Conservation (phyloP, 768 basidiomycete species). For the Myochromella boudieri region DNA sequence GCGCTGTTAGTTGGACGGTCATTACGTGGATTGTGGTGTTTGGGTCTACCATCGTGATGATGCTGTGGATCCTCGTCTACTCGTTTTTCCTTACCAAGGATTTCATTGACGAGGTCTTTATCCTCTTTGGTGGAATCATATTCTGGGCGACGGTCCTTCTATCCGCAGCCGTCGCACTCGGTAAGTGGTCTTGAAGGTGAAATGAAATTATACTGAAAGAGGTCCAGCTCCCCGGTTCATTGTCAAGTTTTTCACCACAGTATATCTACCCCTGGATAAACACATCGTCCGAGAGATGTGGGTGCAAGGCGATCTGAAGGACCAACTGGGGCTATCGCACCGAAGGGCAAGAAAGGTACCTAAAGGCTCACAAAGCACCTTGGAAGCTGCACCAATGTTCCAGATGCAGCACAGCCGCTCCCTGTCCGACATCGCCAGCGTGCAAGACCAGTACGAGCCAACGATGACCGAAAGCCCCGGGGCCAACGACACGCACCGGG, state of each 20-base stretch:
- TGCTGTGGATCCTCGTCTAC: conserved; percentile 87
- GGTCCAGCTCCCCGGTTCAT: conserved; percentile 76
- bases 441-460: conserved; percentile 48
- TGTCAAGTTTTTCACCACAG: conserved; percentile 65
- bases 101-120: conserved; percentile 69
- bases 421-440: conserved; percentile 54
- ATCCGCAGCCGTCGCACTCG: conserved; percentile 67
- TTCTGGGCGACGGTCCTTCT: conserved; percentile 86
- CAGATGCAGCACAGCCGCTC: conserved; percentile 62
- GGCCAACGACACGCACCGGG: conserved; percentile 35
- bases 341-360: conserved; percentile 51
- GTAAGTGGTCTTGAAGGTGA: conserved; percentile 38
- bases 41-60: conserved; percentile 79
- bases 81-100: conserved; percentile 74
- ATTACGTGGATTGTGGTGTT: conserved; percentile 83
- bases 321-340: conserved; percentile 70
- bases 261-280: conserved; percentile 81
- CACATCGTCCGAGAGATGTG: conserved; percentile 93
- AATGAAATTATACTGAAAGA: conserved; percentile 1
- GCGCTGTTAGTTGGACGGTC: conserved; percentile 64
- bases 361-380: conserved; percentile 26
- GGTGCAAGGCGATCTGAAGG: conserved; percentile 82
- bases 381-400: conserved; percentile 76
- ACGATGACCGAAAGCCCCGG: conserved; percentile 26
- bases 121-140: conserved; percentile 74